These are phyloP conservation scores for Leishmania mexicana DNA, from an alignment of 208 protist genomes.

Conservation along the genomic window DNA sequence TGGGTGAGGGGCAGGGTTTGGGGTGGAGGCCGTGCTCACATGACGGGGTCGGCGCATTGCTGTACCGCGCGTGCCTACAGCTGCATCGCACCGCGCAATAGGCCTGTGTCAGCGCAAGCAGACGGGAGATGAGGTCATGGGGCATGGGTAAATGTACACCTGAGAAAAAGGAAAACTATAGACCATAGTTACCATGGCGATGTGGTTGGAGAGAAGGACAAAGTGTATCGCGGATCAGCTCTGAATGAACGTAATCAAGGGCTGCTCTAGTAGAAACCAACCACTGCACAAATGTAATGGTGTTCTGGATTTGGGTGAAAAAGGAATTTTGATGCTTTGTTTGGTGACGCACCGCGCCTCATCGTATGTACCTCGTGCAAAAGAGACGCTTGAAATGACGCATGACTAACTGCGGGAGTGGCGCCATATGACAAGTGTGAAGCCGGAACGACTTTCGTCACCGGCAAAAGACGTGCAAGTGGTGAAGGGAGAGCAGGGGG, in stretches of 20 bases:
- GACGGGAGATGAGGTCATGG: neutral
- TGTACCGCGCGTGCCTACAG: neutral
- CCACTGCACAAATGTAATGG: neutral
- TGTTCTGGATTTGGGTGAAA: too few species aligned
- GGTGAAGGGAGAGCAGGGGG: neutral
- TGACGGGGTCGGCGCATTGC: neutral
- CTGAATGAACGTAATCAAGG: neutral
- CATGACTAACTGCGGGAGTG: neutral
- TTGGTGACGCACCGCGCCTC: neutral
- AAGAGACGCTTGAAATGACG: neutral
- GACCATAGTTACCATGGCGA: neutral
- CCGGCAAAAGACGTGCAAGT: neutral
- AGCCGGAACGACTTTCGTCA: neutral
- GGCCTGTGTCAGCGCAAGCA: neutral
- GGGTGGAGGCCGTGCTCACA: neutral
- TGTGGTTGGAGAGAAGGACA: neutral
- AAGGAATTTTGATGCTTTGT: neutral
- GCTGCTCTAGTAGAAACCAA: neutral
- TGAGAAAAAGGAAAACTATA: neutral
- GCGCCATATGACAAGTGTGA: neutral
- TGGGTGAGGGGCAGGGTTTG: neutral
- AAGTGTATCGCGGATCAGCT: neutral
- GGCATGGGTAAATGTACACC: neutral
- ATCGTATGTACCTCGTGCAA: neutral
- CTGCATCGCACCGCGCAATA: neutral